Conservation (phyloP, 148 eudicot genomes). For the Rhododendron ovatum region DNA sequence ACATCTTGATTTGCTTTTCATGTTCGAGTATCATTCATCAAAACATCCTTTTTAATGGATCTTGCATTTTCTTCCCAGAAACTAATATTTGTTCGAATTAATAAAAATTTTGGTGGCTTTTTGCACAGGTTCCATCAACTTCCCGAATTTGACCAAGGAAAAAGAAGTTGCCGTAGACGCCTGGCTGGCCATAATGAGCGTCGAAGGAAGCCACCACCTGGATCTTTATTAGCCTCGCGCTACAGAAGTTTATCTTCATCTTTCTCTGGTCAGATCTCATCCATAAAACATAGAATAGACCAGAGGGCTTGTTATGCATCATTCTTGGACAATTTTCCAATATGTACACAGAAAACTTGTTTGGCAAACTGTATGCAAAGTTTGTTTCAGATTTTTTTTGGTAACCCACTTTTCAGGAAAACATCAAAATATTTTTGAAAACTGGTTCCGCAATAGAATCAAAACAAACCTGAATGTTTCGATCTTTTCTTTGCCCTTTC, state of each 20-base stretch:
- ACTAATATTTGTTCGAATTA: background rate
- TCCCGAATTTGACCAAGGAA: slow-evolving; percentile 86
- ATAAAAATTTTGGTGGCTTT: slow-evolving; percentile 5
- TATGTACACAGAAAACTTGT: background rate
- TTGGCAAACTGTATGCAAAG: background rate
- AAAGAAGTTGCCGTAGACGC: slow-evolving; percentile 89
- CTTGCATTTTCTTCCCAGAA: background rate
- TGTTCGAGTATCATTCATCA: background rate
- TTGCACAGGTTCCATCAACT: slow-evolving; percentile 76
- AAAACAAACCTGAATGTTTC: background rate
- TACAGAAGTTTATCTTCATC: slow-evolving; percentile 56
- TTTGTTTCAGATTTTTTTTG: background rate
- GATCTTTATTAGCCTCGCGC: slow-evolving; percentile 40
- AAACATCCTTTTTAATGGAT: background rate
- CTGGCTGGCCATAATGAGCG: slow-evolving; percentile 97
- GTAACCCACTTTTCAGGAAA: background rate
- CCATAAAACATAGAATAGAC: background rate
- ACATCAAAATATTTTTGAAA: background rate
- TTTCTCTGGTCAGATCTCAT: slow-evolving; percentile 39
- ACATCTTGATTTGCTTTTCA: background rate
- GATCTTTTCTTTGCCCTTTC: background rate
- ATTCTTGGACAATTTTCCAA: background rate
- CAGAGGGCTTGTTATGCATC: background rate
- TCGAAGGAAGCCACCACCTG: slow-evolving; percentile 84
- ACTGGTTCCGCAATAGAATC: background rate